Base-by-base conservation (phyloP, 2,329 filamentous ascomycete genomes). In the Rhexocercosporidium sp. region DNA sequence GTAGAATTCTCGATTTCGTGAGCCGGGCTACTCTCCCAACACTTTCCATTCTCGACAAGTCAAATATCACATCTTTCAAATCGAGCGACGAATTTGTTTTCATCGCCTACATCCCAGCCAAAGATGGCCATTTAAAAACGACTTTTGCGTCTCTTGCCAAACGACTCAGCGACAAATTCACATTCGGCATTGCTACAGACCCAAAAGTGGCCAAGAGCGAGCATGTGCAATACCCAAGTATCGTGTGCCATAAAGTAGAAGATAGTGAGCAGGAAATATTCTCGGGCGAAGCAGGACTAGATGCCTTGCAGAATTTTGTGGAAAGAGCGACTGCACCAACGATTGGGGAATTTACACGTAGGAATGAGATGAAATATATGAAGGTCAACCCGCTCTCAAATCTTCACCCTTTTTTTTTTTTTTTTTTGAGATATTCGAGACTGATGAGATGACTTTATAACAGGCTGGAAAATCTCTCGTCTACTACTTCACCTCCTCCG, bases 341-440 rank as follows among this genome's bases (percentile, higher is more conserved):
- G 20, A 81, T 85, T 8, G 80, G 79, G 0, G 80, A 83, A 63
- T 76, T 85, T 62, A 83, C 80, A 1, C 75, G 82, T 31, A 76
- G 79, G 22, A 84, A 79, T 47, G 83, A 86, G 70, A 68, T 81
- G 66, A 77, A 79, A 27, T 79, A 80, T 64, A 74, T 81, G 29
- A 75, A 79, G 65, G 82, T 81, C 3, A 44, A 3, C 14, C 34
- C 14, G 34, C 8, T 39, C 14, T 8, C 8, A 39, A 39, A 39
- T 14, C 34, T 39, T 9, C 34, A 14, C 2, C 9, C 16, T 8
- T 44, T 7, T 44, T 3, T 18, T 16, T 44, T 3, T 7, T 3
- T 11, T 2, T 37, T 37, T 27, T 25, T 18, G 22, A 54, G 49
- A 25, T 18, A 9, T 31, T 8, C 3, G 47, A 51, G 4, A 20